Base-by-base conservation (phyloP, 129 eudicot species). In the Centrapalus pauciflorus region DNA sequence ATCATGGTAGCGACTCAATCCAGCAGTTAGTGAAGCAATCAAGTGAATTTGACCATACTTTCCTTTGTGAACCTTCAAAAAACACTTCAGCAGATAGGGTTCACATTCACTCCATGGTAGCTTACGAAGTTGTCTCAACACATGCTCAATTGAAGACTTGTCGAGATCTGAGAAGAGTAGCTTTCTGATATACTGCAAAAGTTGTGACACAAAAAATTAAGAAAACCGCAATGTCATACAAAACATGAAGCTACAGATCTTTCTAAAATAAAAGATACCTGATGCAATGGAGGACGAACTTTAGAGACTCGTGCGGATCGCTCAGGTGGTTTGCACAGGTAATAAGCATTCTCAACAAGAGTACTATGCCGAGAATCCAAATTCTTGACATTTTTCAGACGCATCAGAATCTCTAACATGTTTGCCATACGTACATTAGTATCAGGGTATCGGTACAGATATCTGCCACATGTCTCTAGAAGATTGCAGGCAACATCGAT, bases 401-500 rank as follows among this genome's bases (percentile, higher is more conserved):
- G 95, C 98, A 92, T 92, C 46, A 92, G 72, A 41, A 92, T 92
- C 83, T 92, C 98, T 73, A 92, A 66, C 98, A 92, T 92, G 84
- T 92, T 92, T 26, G 91, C 85, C 98, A 92, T 92, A 50, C 98
- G 98, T 55, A 88, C 82, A 13, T 77, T 62, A 48, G 98, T 92
- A 62, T 92, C 98, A 37, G 98, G 95, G 40, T 89, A 85, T 30
- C 98, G 91, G 74, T 92, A 85, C 12, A 92, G 90, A 78, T 85
- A 92, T 65, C 98, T 89, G 46, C 98, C 98, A 76, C 98, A 88
- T 48, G 96, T 92, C 85, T 92, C 98, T 40, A 92, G 91, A 70
- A 92, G 98, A 80, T 85, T 92, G 87, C 98, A 92, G 32, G 98
- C 98, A 52, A 92, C 98, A 58, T 92, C 98, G 54, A 92, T 92